Conservation (phyloP, 1,284 basidiomycete genomes). For the Austropuccinia psidii region DNA sequence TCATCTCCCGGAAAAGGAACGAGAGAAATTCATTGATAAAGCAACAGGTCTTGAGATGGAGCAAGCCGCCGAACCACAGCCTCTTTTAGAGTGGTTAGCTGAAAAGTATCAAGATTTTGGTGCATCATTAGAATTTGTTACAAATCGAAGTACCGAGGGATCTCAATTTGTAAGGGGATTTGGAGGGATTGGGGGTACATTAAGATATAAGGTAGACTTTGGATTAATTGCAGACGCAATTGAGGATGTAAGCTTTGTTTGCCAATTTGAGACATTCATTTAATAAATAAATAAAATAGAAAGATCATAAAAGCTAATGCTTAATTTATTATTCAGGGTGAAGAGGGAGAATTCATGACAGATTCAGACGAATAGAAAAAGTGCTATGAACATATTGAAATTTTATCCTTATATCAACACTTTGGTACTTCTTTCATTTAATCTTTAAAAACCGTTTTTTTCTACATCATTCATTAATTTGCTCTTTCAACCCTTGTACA, state of each 20-base stretch:
- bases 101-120: constrained; percentile 98
- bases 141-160: constrained; percentile 77
- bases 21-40: constrained; percentile 89
- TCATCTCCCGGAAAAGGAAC: constrained; percentile 61
- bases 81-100: constrained; percentile 93
- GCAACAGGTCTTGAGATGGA: constrained; percentile 96
- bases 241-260: constrained; percentile 37
- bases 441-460: no score
- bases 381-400: no score
- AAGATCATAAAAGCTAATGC: neutral
- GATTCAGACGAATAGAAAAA: constrained; percentile 30
- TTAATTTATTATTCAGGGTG: constrained; percentile 12
- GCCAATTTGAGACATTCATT: neutral
- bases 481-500: no score
- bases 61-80: constrained; percentile 65
- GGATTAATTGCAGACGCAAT: constrained; percentile 53
- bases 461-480: no score
- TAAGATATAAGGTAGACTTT: constrained; percentile 94
- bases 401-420: no score
- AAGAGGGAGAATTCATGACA: constrained; percentile 37
- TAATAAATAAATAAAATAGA: neutral
- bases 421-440: no score
- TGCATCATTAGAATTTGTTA: constrained; percentile 68
- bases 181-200: constrained; percentile 89
- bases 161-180: constrained; percentile 98